Percentiles rank a stretch among this genome's conserved stretches.
These are phyloP conservation scores for Penicillium sp. DNA, from an alignment of 2,329 filamentous ascomycete genomes.

Conservation along the genomic window DNA sequence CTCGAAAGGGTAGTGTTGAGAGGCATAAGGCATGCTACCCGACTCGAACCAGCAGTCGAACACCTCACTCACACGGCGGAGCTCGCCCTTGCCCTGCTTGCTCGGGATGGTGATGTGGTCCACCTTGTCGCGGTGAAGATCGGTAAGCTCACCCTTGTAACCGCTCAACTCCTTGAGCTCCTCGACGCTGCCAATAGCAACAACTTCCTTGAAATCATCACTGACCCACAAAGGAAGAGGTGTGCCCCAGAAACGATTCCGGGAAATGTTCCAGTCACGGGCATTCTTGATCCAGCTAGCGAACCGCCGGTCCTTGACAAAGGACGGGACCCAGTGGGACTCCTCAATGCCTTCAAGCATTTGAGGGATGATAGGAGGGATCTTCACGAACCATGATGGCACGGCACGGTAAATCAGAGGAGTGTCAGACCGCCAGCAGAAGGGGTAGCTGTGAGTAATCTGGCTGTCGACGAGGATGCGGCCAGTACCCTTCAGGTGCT, in stretches of 20 bases:
- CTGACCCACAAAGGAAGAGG: conserved; percentile 89
- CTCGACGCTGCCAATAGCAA: conserved; percentile 78
- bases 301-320: conserved; percentile 88
- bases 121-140: conserved; percentile 88
- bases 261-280: conserved; percentile 90
- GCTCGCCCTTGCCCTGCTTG: conserved; percentile 75
- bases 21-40: conserved; percentile 91
- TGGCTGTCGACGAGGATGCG: conserved; percentile 80
- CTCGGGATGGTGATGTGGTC: conserved; percentile 93
- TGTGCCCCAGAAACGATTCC: conserved; percentile 94
- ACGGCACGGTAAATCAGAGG: conserved; percentile 90
- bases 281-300: conserved; percentile 87
- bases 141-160: conserved; percentile 74
- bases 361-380: conserved; percentile 73
- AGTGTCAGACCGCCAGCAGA: conserved; percentile 92
- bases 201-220: conserved; percentile 78
- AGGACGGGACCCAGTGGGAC: conserved; percentile 86
- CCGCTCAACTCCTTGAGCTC: conserved; percentile 83
- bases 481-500: conserved; percentile 71
- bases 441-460: conserved; percentile 85
- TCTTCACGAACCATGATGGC: conserved; percentile 91
- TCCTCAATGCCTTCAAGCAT: conserved; percentile 88
- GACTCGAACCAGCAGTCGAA: conserved; percentile 99
- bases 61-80: conserved; percentile 78
- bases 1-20: conserved; percentile 87